A percentile compares a stretch with the other conserved stretches of the same genome.
phyloP scores from a whole-genome alignment of 768 basidiomycete genomes.

The Piloderma croceum region DNA sequence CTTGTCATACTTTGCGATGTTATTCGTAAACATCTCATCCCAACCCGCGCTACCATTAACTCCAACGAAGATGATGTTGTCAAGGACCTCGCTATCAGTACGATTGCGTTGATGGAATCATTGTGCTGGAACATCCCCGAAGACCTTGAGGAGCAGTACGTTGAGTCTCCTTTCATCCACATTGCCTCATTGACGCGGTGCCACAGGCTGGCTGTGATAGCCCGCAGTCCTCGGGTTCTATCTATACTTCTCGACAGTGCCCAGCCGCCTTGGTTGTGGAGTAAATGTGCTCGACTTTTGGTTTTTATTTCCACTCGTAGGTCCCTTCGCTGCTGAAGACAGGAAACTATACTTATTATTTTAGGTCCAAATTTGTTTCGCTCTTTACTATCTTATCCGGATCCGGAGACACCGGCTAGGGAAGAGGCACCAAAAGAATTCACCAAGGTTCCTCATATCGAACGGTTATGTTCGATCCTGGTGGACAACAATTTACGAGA shows the following conservation, averaged over 20 bases:
- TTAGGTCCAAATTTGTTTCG: constrained; percentile 40
- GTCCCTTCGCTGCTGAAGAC: constrained; percentile 5
- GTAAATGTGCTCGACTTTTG: constrained; percentile 44
- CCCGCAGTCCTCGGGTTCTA: constrained; percentile 37
- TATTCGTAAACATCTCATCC: too few species aligned
- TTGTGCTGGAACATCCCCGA: constrained; percentile 45
- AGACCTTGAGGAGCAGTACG: constrained; percentile 34
- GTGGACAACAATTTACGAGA: constrained; percentile 16
- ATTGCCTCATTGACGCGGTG: not conserved
- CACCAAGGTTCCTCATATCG: constrained; percentile 38
- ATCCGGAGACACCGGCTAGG: constrained; percentile 14
- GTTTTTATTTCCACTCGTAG: constrained; percentile 49
- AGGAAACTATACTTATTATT: constrained; percentile 4
- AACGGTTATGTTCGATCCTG: constrained; percentile 34
- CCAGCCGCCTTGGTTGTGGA: constrained; percentile 43
- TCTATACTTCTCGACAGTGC: constrained; percentile 42
- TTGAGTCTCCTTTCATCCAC: not conserved
- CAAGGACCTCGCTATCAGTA: too few species aligned
- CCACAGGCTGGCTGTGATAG: constrained; percentile 38
- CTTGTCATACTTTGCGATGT: too few species aligned
- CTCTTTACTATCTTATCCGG: constrained; percentile 36
- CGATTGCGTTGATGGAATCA: constrained; percentile 54
- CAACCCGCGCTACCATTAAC: too few species aligned
- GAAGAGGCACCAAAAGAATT: constrained; percentile 19
- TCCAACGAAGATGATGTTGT: too few species aligned